These are phyloP conservation scores for Didymellaceae sp. DNA, from an alignment of 2,329 filamentous ascomycete genomes.

Conservation along the genomic window DNA sequence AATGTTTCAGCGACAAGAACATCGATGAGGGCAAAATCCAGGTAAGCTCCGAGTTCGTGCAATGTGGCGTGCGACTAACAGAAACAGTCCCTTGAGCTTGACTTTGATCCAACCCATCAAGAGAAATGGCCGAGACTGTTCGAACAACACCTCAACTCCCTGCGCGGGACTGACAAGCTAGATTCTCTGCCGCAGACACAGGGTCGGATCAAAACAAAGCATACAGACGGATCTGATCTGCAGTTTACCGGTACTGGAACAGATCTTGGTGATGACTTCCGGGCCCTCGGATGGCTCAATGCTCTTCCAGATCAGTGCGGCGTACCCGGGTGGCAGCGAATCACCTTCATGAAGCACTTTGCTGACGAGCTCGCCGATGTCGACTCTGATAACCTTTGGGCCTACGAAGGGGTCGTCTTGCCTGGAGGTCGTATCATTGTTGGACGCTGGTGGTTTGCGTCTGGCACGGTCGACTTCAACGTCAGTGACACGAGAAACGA, in stretches of 20 bases:
- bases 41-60: slow-evolving; percentile 19
- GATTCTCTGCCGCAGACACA: slow-evolving; percentile 16
- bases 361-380: slow-evolving; percentile 35
- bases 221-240: slow-evolving; percentile 23
- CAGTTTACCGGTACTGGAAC: slow-evolving; percentile 50
- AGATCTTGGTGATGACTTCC: slow-evolving; percentile 46
- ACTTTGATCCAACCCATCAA: slow-evolving; percentile 32
- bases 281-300: slow-evolving; percentile 57
- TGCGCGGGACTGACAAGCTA: slow-evolving; percentile 27
- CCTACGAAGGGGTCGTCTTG: slow-evolving; percentile 57
- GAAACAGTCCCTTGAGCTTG: slow-evolving; percentile 42
- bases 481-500: slow-evolving; percentile 20
- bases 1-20: slow-evolving; percentile 41
- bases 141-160: slow-evolving; percentile 50
- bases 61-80: slow-evolving; percentile 16
- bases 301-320: slow-evolving; percentile 54
- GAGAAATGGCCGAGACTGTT: slow-evolving; percentile 49
- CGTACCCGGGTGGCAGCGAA: slow-evolving; percentile 61
- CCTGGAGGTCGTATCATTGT: slow-evolving; percentile 56
- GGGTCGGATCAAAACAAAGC: slow-evolving; percentile 14
- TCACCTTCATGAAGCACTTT: slow-evolving; percentile 63
- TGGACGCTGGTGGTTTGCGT: slow-evolving; percentile 56
- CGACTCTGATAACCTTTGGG: slow-evolving; percentile 52
- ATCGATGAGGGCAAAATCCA: slow-evolving; percentile 39
- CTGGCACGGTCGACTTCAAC: slow-evolving; percentile 23